Evolutionary conservation across 306 rosid genomes (phyloP), one percentile per base, ranked within the genome.

Genomic region (Cucumis melo): DNA sequence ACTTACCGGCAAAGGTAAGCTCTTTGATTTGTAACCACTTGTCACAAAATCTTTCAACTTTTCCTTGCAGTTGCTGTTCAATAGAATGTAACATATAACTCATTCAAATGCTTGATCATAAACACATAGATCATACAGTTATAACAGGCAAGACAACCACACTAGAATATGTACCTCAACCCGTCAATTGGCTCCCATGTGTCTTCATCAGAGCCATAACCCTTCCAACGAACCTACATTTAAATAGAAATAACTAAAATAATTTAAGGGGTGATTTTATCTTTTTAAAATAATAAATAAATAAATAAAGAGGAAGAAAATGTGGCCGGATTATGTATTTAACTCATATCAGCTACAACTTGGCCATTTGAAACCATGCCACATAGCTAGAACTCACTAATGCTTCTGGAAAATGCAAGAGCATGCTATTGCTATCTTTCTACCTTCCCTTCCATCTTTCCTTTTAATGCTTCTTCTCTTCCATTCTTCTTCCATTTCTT

Each of bases 151-250:
- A 5, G 62, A 53, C 10, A 73, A 29, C 8, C 16, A 27, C 29
- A 32, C n/a, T 51, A 51, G 8, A 50, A 51, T 50, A 27, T 29
- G 23, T 32, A 91, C 98, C 88, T 84, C 21, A 93, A 74, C 48
- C 88, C 89, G 2, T 78, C 81, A 1, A 88, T 73, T 39, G 98
- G 98, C 81, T 93, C 98, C 98, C 97, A 93, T 1, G 93, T 63
- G 68, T 93, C 97, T 38, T 56, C 88, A 7, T 83, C 84, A 53
- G 88, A 13, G 12, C 76, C 96, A 75, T 93, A 91, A 7, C 96
- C 96, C 77, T 88, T 91, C 98, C 98, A 93, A 3, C 61, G 74
- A 66, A 93, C 90, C 98, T 93, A 77, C 59, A 80, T 20, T 27
- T 15, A 27, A 10, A 59, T 41, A 36, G 16, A 51, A 54, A 54